These are phyloP conservation scores for Vitis hybrid DNA, from an alignment of 177 flowering plant genomes.

Conservation along the genomic window DNA sequence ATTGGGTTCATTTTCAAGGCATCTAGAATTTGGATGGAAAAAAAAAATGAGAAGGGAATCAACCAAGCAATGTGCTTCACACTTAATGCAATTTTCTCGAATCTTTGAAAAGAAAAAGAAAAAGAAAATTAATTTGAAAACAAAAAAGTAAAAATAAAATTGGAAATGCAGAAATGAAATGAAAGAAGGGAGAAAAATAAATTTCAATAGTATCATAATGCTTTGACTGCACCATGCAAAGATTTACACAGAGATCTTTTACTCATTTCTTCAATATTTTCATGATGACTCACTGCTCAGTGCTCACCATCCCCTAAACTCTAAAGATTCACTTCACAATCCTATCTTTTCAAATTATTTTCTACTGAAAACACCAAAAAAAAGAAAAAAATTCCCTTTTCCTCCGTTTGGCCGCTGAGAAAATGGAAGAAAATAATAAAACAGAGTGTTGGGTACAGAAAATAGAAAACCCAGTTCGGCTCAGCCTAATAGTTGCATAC, in stretches of 20 bases:
- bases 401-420: background rate
- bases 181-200: background rate
- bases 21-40: no score
- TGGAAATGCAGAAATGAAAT: background rate
- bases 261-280: constrained; percentile 9
- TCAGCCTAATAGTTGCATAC: no score
- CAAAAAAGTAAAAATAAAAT: background rate
- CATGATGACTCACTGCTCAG: constrained; percentile 22
- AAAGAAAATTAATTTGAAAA: background rate
- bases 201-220: constrained; percentile 6
- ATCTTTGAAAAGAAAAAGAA: background rate
- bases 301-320: background rate
- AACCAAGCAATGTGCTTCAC: no score
- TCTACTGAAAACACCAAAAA: constrained; percentile 6
- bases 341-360: background rate
- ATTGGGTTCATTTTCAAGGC: no score
- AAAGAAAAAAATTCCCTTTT: background rate
- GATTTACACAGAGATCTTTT: constrained; percentile 5
- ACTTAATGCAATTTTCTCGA: no score
- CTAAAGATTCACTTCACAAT: background rate
- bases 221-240: background rate
- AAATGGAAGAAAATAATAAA: no score
- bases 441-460: no score
- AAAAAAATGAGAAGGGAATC: no score
- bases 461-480: no score